Evolutionary conservation across 768 basidiomycete genomes (phyloP).

Genomic region (Hygrocybe punicea): DNA sequence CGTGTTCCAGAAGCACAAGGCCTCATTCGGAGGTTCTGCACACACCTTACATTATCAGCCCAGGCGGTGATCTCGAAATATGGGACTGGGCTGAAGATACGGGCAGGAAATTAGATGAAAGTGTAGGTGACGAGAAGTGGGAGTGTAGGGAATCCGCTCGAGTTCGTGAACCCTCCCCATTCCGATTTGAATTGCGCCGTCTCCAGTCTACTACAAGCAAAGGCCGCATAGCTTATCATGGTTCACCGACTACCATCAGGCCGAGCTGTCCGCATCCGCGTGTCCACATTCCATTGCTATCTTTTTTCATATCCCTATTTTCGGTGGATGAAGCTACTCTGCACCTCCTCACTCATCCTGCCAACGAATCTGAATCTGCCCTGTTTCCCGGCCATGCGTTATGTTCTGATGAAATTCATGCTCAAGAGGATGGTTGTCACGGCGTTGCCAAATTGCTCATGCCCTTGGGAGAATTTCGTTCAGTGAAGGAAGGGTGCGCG

Average conservation of each 20-base stretch:
- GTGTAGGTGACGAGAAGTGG: neutral
- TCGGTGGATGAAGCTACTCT: conserved; percentile 38
- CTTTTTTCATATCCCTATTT: conserved; percentile 36
- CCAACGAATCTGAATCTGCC: conserved; percentile 28
- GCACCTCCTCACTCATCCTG: conserved; percentile 34
- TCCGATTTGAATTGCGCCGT: too few species aligned
- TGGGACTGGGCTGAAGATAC: conserved; percentile 1
- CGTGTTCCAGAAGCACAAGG: neutral
- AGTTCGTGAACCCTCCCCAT: neutral
- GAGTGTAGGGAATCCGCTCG: neutral
- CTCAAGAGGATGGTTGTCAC: neutral
- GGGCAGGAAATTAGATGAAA: neutral
- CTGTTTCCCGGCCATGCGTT: conserved; percentile 29
- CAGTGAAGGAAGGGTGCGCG: conserved; percentile 9
- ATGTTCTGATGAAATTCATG: neutral
- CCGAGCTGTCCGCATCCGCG: conserved; percentile 25
- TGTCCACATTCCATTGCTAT: conserved; percentile 37
- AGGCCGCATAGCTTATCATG: too few species aligned
- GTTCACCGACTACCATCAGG: neutral
- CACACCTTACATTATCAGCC: neutral
- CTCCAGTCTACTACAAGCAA: too few species aligned
- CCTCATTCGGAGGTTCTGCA: neutral
- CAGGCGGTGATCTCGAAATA: neutral
- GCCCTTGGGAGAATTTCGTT: neutral
- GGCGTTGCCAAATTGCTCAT: conserved; percentile 10